Percentiles rank a stretch among this genome's conserved stretches.
phyloP scores from a whole-genome alignment of 768 basidiomycete species.

The Gymnopilus dilepis region DNA sequence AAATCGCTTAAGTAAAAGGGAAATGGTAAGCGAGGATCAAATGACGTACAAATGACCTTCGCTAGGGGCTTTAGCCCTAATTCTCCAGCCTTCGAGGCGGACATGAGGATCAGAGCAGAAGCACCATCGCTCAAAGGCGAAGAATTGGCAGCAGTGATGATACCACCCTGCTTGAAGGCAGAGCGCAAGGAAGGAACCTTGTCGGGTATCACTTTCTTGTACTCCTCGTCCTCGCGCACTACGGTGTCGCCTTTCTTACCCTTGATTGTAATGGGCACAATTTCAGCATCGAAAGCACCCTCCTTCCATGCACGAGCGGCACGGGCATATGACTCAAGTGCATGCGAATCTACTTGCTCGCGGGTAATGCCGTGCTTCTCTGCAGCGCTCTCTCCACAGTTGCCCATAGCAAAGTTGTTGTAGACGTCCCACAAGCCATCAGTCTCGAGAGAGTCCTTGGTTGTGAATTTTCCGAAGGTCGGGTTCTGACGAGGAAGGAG shows the following conservation, averaged over 20 bases:
- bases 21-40: constrained; percentile 6
- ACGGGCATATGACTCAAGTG: constrained; percentile 94
- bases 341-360: constrained; percentile 88
- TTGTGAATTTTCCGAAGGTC: constrained; percentile 85
- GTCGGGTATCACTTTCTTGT: constrained; percentile 94
- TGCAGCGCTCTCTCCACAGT: constrained; percentile 90
- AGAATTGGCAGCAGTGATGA: constrained; percentile 96
- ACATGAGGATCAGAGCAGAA: constrained; percentile 93
- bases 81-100: constrained; percentile 89
- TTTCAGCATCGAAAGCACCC: constrained; percentile 85
- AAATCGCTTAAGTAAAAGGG: constrained; percentile 12
- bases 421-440: constrained; percentile 98
- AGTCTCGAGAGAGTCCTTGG: constrained; percentile 85
- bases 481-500: constrained; percentile 83
- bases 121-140: constrained; percentile 96
- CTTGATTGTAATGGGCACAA: constrained; percentile 88
- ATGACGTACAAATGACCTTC: constrained; percentile 83
- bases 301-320: constrained; percentile 90
- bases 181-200: constrained; percentile 90
- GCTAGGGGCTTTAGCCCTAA: constrained; percentile 93
- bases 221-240: constrained; percentile 95
- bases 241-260: constrained; percentile 93
- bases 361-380: constrained; percentile 83
- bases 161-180: constrained; percentile 88
- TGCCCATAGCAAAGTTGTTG: constrained; percentile 98